Base-by-base conservation (phyloP, 1,284 basidiomycete species). In the Cystobasidiaceae sp. region DNA sequence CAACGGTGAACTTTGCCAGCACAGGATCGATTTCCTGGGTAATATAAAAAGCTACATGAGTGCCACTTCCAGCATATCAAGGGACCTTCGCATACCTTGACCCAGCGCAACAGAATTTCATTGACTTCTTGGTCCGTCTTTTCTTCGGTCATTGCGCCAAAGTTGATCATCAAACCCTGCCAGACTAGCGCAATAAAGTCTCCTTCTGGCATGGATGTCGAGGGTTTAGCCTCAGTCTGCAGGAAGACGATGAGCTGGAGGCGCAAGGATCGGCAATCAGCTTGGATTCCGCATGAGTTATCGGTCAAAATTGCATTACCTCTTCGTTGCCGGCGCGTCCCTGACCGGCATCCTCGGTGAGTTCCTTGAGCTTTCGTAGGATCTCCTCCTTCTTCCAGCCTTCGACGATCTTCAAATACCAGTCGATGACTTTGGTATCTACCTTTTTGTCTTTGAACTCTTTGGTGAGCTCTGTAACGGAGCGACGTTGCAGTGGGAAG, bases 151-250 rank as follows among this genome's bases (percentile, higher is more conserved):
- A 82, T 86, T 86, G 88, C 90, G 77, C 96, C 93, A 34, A 96
- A 81, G 48, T 85, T 85, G 33, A 83, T 80, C 84, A 96, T 89
- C 64, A 96, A 83, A 34, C 89, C 92, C 71, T 88, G 86, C 90
- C 91, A 97, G 74, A 94, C 86, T 78, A 90, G 90, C 66, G 86
- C 82, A 63, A 92, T 82, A 63, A 96, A 81, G 73, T 97, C 93
- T 9, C 83, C 79, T 65, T 93, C 89, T 3, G 89, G 85, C 46
- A 94, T 83, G 15, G 76, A 73, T 62, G 67, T 68, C 28, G 66
- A 63, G 11, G 50, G 46, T 30, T 68, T 61, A 34, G 54, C 84
- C 69, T 83, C 84, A 45, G 78, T 74, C 74, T 86, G 87, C 78
- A 96, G 84, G 66, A 84, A 81, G 46, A 82, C 78, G 71, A 91